Evolutionary conservation across 2,329 filamentous ascomycete species (phyloP).

Genomic region (Fusarium sp.): DNA sequence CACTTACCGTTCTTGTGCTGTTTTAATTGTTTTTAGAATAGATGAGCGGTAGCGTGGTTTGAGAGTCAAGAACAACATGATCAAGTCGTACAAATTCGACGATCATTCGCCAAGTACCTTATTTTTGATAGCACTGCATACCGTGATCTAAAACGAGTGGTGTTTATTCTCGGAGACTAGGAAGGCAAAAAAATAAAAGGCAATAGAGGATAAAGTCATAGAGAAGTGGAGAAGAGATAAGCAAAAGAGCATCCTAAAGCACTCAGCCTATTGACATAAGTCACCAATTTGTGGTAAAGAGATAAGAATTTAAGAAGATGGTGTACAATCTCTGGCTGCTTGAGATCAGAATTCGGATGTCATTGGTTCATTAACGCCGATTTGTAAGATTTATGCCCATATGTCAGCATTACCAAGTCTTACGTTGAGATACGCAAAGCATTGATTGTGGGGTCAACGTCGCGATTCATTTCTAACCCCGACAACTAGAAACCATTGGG

Average conservation of each 20-base stretch:
- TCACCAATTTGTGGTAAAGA: accelerated
- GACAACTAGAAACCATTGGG: background rate
- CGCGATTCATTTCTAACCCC: background rate
- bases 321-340: background rate
- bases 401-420: background rate
- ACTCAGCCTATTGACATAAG: background rate
- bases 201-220: accelerated
- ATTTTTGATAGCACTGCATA: too few species aligned
- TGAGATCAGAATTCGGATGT: accelerated
- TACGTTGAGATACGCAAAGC: background rate
- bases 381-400: background rate
- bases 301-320: background rate
- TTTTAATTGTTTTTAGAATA: background rate
- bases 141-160: background rate
- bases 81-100: background rate
- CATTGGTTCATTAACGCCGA: background rate
- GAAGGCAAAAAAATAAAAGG: background rate
- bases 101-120: background rate
- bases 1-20: background rate
- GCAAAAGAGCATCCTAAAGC: background rate
- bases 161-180: background rate
- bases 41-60: background rate
- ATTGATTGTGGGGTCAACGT: background rate
- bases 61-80: background rate
- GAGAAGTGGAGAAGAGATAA: background rate